A percentile compares a stretch with the other conserved stretches of the same genome.
Evolutionary conservation across 2,329 filamentous ascomycete species (phyloP).

Genomic region (Sporothrix globosa): DNA sequence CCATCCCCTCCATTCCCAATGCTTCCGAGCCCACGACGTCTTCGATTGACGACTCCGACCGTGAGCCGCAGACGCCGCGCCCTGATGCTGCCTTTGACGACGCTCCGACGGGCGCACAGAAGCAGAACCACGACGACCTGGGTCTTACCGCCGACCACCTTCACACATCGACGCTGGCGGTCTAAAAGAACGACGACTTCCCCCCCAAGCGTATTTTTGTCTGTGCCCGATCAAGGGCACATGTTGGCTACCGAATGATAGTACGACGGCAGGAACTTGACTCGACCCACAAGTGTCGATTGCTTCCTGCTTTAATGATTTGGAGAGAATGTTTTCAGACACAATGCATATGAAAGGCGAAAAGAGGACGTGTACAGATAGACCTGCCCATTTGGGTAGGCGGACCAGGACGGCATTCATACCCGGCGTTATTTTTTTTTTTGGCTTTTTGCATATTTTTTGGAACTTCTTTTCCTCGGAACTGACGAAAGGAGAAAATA

Average conservation of each 20-base stretch:
- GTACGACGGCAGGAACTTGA: neutral
- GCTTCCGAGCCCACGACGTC: slow-evolving; percentile 30
- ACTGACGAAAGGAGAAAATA: neutral
- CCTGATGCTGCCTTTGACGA: slow-evolving; percentile 29
- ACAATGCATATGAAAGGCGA: neutral
- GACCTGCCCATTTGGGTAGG: neutral
- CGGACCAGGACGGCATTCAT: slow-evolving; percentile 9
- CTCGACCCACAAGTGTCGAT: neutral
- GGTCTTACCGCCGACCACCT: slow-evolving; percentile 30
- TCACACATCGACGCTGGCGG: slow-evolving; percentile 29
- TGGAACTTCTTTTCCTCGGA: neutral
- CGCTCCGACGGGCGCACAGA: neutral
- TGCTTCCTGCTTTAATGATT: slow-evolving; percentile 13
- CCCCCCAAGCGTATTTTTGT: neutral
- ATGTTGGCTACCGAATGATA: neutral
- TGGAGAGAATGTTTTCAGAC: neutral
- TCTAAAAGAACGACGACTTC: slow-evolving; percentile 8
- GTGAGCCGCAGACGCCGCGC: slow-evolving; percentile 35
- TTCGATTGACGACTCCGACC: slow-evolving; percentile 34
- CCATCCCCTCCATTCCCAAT: slow-evolving; percentile 22
- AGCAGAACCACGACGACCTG: neutral
- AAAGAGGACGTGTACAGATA: slow-evolving; percentile 27
- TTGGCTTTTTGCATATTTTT: slow-evolving; percentile 10
- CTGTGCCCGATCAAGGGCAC: neutral
- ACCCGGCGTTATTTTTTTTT: slow-evolving; percentile 15